A percentile compares a stretch with the other conserved stretches of the same genome.
Evolutionary conservation across 306 rosid species (phyloP).

Genomic region (Lupinus albus): DNA sequence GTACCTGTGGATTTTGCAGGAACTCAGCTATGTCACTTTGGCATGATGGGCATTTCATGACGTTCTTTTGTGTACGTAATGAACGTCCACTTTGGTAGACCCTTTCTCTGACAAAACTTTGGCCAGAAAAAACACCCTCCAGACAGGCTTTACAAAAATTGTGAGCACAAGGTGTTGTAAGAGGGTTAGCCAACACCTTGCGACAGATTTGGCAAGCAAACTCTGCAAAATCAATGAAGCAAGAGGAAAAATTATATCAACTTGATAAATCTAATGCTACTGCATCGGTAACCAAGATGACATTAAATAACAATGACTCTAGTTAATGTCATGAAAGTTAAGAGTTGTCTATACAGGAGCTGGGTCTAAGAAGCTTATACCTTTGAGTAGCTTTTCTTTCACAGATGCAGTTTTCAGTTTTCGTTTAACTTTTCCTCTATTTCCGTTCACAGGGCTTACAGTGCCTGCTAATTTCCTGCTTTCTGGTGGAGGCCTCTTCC

Average conservation of each 20-base stretch:
- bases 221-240: slow-evolving; percentile 46
- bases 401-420: slow-evolving; percentile 20
- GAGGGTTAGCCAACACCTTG: slow-evolving; percentile 54
- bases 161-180: slow-evolving; percentile 74
- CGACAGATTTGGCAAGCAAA: slow-evolving; percentile 62
- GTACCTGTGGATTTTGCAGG: slow-evolving; percentile 80
- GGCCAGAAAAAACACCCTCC: slow-evolving; percentile 59
- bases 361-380: slow-evolving; percentile 31
- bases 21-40: slow-evolving; percentile 58
- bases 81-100: slow-evolving; percentile 50
- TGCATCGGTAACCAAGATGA: neutral
- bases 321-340: neutral
- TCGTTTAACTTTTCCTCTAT: slow-evolving; percentile 23
- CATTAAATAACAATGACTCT: too few relatives aligned
- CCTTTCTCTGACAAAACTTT: slow-evolving; percentile 57
- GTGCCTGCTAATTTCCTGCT: slow-evolving; percentile 43
- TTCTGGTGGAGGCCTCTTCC: slow-evolving; percentile 66
- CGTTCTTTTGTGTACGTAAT: slow-evolving; percentile 64
- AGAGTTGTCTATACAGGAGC: neutral
- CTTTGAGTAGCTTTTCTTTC: slow-evolving; percentile 54
- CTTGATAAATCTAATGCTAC: neutral
- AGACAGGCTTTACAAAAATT: slow-evolving; percentile 72
- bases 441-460: slow-evolving; percentile 19
- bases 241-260: neutral
- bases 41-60: slow-evolving; percentile 76